These are phyloP conservation scores for Escovopsis sp. DNA, from an alignment of 2,329 filamentous ascomycete genomes.

Conservation along the genomic window DNA sequence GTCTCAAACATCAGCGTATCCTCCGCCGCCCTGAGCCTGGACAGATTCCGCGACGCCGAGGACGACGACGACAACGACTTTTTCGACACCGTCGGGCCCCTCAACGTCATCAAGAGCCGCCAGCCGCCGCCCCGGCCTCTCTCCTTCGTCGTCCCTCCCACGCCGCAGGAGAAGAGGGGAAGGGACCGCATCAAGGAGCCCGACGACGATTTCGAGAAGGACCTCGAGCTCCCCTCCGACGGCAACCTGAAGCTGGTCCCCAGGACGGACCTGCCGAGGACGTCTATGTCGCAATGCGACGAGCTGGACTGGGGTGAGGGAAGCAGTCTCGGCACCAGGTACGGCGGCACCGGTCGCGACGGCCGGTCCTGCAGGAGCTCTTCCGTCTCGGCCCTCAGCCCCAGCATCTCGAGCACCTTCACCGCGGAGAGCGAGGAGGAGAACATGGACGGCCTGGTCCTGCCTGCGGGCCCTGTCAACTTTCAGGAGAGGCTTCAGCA, in stretches of 20 bases:
- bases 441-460: conserved; percentile 72
- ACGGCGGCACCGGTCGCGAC: conserved; percentile 73
- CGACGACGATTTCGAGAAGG: conserved; percentile 57
- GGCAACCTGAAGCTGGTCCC: conserved; percentile 51
- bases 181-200: conserved; percentile 11
- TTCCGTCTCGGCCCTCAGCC: conserved; percentile 77
- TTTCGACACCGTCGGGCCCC: conserved; percentile 53
- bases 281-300: conserved; percentile 46
- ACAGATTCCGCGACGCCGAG: conserved; percentile 49
- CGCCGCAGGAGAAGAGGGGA: conserved; percentile 28
- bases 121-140: conserved; percentile 28
- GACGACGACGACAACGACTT: conserved; percentile 35
- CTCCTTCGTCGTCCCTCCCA: conserved; percentile 41
- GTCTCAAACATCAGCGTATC: conserved; percentile 21
- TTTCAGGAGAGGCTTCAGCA: conserved; percentile 66
- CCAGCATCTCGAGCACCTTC: conserved; percentile 81
- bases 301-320: conserved; percentile 93
- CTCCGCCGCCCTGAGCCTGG: conserved; percentile 39
- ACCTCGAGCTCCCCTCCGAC: conserved; percentile 56
- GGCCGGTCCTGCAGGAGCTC: conserved; percentile 71
- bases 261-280: conserved; percentile 46
- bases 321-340: conserved; percentile 81
- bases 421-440: conserved; percentile 91
- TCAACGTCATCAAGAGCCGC: conserved; percentile 50
- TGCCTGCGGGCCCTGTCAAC: conserved; percentile 72